Conservation (phyloP, 768 basidiomycete species). For the Arthromyces matolae region DNA sequence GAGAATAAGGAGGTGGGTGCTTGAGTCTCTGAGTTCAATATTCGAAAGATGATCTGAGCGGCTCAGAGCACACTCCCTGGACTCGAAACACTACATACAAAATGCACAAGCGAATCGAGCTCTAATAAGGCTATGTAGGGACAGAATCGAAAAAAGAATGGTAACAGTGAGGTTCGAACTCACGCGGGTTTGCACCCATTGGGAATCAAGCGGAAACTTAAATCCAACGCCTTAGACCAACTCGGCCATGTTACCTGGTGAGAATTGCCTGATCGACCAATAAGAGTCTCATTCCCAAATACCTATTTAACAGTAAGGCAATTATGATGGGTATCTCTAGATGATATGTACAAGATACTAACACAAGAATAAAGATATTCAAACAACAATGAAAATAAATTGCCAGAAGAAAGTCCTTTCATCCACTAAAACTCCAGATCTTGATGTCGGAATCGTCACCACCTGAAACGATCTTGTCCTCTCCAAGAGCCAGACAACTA, state of each 20-base stretch:
- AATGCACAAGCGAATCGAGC: not conserved
- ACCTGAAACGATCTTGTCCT: slow-evolving; percentile 96
- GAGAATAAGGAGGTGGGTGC: too few species aligned
- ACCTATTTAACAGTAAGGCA: slow-evolving; percentile 2
- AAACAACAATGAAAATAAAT: slow-evolving; percentile 11
- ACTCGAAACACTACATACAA: too few species aligned
- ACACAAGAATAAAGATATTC: not conserved
- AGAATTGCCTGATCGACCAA: too few species aligned
- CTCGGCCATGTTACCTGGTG: slow-evolving; percentile 71
- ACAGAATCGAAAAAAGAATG: slow-evolving; percentile 29
- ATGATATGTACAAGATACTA: too few species aligned
- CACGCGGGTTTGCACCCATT: slow-evolving; percentile 82
- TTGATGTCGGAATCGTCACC: slow-evolving; percentile 88
- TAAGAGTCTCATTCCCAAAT: too few species aligned
- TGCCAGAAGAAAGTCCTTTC: too few species aligned
- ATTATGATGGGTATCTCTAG: not conserved
- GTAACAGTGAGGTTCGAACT: slow-evolving; percentile 91
- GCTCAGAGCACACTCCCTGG: not conserved
- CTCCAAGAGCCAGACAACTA: slow-evolving; percentile 83
- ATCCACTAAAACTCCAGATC: slow-evolving; percentile 72
- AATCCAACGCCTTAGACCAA: slow-evolving; percentile 92
- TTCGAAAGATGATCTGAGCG: too few species aligned
- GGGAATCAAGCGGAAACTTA: slow-evolving; percentile 80
- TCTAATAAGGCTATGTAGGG: not conserved
- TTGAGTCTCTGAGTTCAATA: too few species aligned